Base-by-base conservation (phyloP, 495 filamentous ascomycete genomes). In the Terfezia boudieri region DNA sequence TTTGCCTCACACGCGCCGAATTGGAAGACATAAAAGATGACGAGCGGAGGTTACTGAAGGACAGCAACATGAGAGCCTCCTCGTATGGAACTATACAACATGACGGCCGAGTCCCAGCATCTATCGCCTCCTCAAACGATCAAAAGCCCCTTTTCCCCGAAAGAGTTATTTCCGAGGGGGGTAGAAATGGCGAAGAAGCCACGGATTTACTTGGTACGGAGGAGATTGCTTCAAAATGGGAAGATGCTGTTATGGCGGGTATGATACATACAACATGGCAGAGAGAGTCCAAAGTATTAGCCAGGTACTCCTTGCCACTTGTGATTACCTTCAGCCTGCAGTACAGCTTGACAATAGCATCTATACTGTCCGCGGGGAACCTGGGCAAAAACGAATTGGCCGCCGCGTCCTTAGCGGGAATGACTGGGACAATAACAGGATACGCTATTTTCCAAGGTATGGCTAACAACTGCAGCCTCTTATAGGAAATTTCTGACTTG, bases 231-330 rank as follows among this genome's bases (percentile, higher is more conserved):
- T 14, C 14, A 46, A 46, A 46, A 46, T 46, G 41, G 41, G 41
- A 46, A 3, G 41, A 46, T 46, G 41, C 41, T 3, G 41, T 46
- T 14, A 46, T 46, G 0, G 73, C 76, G 4, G 83, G 84, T 8
- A 69, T 73, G 56, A 83, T 92, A 57, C 77, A 82, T 51, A 93
- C 86, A 3, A 86, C 84, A 0, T 92, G 85, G 83, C 77, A 78
- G 60, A 75, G 84, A 56, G 86, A 94, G 69, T 74, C 79, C 1
- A 78, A 81, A 65, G 81, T 83, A 0, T 69, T 88, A 17, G 53
- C 56, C 2, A 71, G 68, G 60, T 81, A 80, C 59, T 72, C 78
- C 0, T 67, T 67, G 4, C 73, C 79, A 0, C 65, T 86, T 9
- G 75, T 82, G 51, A 57, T 82, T n/a, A 83, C 82, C 0, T 84